A percentile compares a stretch with the other conserved stretches of the same genome.
phyloP scores from a whole-genome alignment of 768 basidiomycete species.

The Aureoboletus auriporus region DNA sequence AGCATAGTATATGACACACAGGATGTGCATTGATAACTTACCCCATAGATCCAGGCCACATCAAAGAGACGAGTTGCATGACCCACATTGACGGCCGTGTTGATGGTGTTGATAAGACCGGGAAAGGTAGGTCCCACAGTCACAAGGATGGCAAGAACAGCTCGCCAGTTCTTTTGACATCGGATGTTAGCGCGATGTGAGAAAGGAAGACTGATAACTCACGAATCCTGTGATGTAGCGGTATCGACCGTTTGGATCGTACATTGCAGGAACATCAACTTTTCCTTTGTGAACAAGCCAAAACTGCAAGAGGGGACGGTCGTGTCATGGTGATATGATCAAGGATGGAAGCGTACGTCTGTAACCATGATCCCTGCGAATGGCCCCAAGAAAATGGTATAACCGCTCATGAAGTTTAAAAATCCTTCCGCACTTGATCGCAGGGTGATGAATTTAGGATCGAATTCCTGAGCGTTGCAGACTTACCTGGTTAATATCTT shows the following conservation, averaged over 20 bases:
- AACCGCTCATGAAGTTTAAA: slow-evolving; percentile 77
- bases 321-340: neutral
- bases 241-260: slow-evolving; percentile 74
- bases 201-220: slow-evolving; percentile 25
- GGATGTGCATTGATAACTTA: slow-evolving; percentile 30
- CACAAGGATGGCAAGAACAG: slow-evolving; percentile 61
- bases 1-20: neutral
- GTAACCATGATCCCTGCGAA: slow-evolving; percentile 74
- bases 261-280: slow-evolving; percentile 83
- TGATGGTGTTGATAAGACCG: slow-evolving; percentile 74
- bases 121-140: slow-evolving; percentile 73
- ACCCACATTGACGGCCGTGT: slow-evolving; percentile 58
- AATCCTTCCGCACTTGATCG: slow-evolving; percentile 55
- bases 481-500: slow-evolving; percentile 58
- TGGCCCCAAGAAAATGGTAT: slow-evolving; percentile 83
- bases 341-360: slow-evolving; percentile 38
- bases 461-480: neutral
- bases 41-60: slow-evolving; percentile 75
- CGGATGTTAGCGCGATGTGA: neutral
- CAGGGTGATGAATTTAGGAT: neutral
- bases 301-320: slow-evolving; percentile 42
- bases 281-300: slow-evolving; percentile 72
- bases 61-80: slow-evolving; percentile 55
- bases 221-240: slow-evolving; percentile 74
- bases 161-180: slow-evolving; percentile 70